A percentile compares a stretch with the other conserved stretches of the same genome.
Evolutionary conservation across 2,329 filamentous ascomycete species (phyloP).

Genomic region (Fusarium anguioides): DNA sequence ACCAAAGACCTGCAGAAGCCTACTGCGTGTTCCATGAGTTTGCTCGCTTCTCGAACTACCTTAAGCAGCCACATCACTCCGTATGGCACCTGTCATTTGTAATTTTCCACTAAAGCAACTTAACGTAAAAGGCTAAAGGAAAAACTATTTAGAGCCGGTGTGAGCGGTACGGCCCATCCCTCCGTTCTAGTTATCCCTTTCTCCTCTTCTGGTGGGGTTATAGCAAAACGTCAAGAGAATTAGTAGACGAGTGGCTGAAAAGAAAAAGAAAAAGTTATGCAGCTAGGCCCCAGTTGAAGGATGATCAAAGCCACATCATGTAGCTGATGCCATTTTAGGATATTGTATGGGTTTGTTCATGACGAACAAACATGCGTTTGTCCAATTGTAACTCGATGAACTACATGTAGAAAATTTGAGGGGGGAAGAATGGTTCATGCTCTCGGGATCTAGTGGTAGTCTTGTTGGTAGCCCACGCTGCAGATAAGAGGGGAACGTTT

Average conservation of each 20-base stretch:
- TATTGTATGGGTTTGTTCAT: not conserved
- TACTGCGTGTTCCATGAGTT: not conserved
- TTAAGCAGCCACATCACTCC: not conserved
- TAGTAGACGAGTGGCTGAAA: no score
- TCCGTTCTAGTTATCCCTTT: not conserved
- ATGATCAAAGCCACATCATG: slow-evolving; percentile 18
- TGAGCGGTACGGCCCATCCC: slow-evolving; percentile 40
- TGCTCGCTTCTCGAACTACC: not conserved
- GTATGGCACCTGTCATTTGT: not conserved
- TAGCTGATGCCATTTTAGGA: not conserved
- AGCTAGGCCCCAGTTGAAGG: not conserved
- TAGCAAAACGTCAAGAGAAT: no score
- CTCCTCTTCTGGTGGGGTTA: no score
- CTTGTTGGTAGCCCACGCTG: not conserved
- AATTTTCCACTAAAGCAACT: not conserved
- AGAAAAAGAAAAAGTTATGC: not conserved
- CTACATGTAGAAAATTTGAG: not conserved
- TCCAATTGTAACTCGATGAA: slow-evolving; percentile 10
- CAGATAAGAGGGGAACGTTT: not conserved
- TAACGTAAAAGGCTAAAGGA: not conserved
- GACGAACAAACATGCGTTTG: slow-evolving; percentile 4
- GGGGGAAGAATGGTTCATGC: not conserved
- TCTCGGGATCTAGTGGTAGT: not conserved
- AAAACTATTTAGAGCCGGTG: not conserved
- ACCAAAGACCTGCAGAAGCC: not conserved